Base-by-base conservation (phyloP, 2,329 filamentous ascomycete species). In the Mycosphaerella sp. region DNA sequence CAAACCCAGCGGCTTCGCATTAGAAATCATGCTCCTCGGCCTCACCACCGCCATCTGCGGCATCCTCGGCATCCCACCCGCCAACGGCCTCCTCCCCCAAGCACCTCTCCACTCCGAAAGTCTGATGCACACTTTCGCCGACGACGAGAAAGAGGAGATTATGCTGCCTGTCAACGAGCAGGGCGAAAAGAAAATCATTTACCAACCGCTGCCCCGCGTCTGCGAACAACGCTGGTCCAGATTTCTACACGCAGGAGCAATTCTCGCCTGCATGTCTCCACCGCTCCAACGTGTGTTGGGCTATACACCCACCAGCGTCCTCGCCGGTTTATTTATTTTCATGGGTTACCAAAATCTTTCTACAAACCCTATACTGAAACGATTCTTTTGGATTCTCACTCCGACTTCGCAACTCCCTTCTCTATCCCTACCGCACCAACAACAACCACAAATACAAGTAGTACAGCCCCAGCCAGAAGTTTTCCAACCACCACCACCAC, bases 301-400 rank as follows among this genome's bases (percentile, higher is more conserved):
- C 1, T 69, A 85, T 39, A 84, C 82, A 0, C 82, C 82, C 3
- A 85, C 81, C 0, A 82, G 79, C 34, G 83, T 86, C 6, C 74
- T 86, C 2, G 81, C 82, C 0, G 82, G 82, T 0, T 69, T 86
- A 9, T 86, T 85, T 68, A 72, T 86, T 61, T 85, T 84, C 69
- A 85, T 85, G 82, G 82, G 81, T 44, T 80, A 85, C 62, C 82
- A 85, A 59, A 83, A 79, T 40, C 72, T 86, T 6, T 76, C 75
- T 4, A 79, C 83, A 31, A 85, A 85, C 58, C 82, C 82, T 0
- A 81, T 85, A 50, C 71, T 85, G 6, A 75, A 74, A 43, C 76
- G 81, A 10, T 75, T 82, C 39, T 80, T 78, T 55, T 74, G 82
- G 57, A 72, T 85, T 6, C 70, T 85, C 9, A 84, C 82, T 1